A percentile compares a stretch with the other conserved stretches of the same genome.
phyloP scores from a whole-genome alignment of 1,284 basidiomycete species.

The Ustilago hordei region DNA sequence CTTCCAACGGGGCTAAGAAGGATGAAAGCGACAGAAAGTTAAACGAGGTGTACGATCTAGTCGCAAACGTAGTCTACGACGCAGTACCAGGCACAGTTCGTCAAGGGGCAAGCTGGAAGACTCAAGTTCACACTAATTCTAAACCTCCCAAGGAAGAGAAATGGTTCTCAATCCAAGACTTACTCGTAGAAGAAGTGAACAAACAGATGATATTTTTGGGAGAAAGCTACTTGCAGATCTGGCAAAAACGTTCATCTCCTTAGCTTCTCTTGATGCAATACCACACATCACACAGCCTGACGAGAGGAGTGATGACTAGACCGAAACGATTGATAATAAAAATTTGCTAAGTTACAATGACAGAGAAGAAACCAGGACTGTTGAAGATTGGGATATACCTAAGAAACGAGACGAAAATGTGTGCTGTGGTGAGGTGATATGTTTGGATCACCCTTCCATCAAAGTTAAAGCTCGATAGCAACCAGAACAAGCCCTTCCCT shows the following conservation, averaged over 20 bases:
- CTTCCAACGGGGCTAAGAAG: constrained; percentile 67
- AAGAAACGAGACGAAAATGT: constrained; percentile 9
- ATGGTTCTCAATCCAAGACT: constrained; percentile 97
- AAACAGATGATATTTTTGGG: constrained; percentile 98
- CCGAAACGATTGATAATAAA: constrained; percentile 5
- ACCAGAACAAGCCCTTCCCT: constrained; percentile 37
- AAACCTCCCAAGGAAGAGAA: constrained; percentile 74
- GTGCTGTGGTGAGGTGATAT: constrained; percentile 5
- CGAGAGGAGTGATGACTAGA: constrained; percentile 3
- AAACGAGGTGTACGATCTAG: constrained; percentile 86
- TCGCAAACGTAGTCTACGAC: constrained; percentile 94
- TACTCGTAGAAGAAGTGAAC: constrained; percentile 93
- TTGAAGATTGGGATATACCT: constrained; percentile 36
- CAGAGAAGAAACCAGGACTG: constrained; percentile 28
- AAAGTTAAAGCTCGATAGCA: constrained; percentile 42
- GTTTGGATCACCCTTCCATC: constrained; percentile 12
- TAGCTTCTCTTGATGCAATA: neutral
- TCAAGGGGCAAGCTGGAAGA: constrained; percentile 89
- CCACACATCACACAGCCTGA: neutral
- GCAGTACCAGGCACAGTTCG: constrained; percentile 91
- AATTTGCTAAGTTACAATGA: constrained; percentile 2
- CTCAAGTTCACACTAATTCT: constrained; percentile 78
- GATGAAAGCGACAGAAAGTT: constrained; percentile 66
- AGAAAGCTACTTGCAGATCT: constrained; percentile 83
- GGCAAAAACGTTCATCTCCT: constrained; percentile 18